These are phyloP conservation scores for Lasiodiplodia sp. DNA, from an alignment of 2,329 filamentous ascomycete genomes.

Conservation along the genomic window DNA sequence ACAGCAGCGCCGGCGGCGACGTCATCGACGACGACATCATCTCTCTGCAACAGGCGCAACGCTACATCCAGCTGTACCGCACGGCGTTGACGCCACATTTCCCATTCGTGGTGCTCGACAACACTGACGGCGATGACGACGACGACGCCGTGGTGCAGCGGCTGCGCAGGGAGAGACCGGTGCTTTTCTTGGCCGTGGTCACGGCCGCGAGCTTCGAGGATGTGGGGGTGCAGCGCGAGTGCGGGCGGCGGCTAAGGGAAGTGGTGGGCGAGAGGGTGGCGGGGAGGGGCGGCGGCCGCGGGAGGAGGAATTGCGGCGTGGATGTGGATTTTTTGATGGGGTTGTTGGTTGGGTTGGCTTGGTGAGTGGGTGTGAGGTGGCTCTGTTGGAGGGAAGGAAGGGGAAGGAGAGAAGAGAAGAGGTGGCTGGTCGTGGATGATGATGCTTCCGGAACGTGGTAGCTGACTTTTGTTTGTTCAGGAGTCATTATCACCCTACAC, in stretches of 20 bases:
- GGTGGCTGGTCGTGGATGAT: too few relatives aligned
- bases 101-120: constrained; percentile 38
- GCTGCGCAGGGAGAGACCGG: constrained; percentile 39
- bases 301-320: constrained; percentile 30
- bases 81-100: constrained; percentile 30
- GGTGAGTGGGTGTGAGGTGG: constrained; percentile 34
- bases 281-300: constrained; percentile 35
- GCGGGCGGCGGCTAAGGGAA: constrained; percentile 40
- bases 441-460: too few relatives aligned
- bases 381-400: too few relatives aligned
- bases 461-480: constrained; percentile 30
- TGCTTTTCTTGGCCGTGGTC: constrained; percentile 47
- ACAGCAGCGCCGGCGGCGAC: not conserved
- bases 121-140: not conserved
- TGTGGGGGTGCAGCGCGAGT: constrained; percentile 36
- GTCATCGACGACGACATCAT: constrained; percentile 3
- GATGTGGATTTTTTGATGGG: constrained; percentile 52
- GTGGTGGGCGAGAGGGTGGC: constrained; percentile 44
- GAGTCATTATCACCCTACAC: constrained; percentile 41
- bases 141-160: constrained; percentile 21
- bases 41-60: not conserved
- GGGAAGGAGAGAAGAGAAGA: too few relatives aligned
- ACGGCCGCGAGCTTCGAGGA: constrained; percentile 38
- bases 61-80: constrained; percentile 7
- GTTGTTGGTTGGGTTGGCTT: constrained; percentile 47